phyloP scores from a whole-genome alignment of 805 yeast genomes.

The Pichia pseudocactophila region DNA sequence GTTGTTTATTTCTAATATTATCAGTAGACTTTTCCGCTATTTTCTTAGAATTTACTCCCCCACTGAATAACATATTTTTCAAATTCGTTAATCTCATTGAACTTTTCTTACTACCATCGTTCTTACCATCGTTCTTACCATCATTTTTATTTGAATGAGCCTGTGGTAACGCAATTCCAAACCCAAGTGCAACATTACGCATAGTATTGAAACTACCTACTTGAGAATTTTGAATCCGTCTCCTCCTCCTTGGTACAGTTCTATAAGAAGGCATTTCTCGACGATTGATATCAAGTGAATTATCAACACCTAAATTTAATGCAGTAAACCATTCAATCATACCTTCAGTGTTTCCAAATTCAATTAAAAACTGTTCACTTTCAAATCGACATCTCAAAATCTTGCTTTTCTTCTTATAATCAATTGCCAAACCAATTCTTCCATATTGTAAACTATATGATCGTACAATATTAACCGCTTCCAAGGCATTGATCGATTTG shows the following conservation, averaged over 20 bases:
- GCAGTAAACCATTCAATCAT: conserved; percentile 75
- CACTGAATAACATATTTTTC: not conserved
- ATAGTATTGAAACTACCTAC: conserved; percentile 17
- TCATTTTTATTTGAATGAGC: not conserved
- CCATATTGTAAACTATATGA: conserved; percentile 81
- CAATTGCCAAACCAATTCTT: conserved; percentile 75
- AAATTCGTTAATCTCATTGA: not conserved
- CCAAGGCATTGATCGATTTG: conserved; percentile 21
- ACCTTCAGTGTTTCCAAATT: conserved; percentile 51
- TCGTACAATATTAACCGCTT: conserved; percentile 35
- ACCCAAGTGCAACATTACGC: conserved; percentile 1
- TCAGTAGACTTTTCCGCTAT: too few species aligned
- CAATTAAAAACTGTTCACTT: conserved; percentile 69
- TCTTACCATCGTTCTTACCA: too few species aligned
- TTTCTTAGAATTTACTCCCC: too few species aligned
- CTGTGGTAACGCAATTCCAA: not conserved
- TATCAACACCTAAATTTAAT: conserved; percentile 65
- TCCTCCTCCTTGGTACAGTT: conserved; percentile 71
- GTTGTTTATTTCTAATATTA: not conserved
- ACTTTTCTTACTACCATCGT: not conserved
- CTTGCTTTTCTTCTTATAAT: conserved; percentile 61
- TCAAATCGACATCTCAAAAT: conserved; percentile 74
- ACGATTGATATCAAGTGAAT: conserved; percentile 64
- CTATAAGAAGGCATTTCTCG: conserved; percentile 70
- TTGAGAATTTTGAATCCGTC: conserved; percentile 22